Evolutionary conservation across 1,284 basidiomycete genomes (phyloP).

Genomic region (Malassezia cuniculi): DNA sequence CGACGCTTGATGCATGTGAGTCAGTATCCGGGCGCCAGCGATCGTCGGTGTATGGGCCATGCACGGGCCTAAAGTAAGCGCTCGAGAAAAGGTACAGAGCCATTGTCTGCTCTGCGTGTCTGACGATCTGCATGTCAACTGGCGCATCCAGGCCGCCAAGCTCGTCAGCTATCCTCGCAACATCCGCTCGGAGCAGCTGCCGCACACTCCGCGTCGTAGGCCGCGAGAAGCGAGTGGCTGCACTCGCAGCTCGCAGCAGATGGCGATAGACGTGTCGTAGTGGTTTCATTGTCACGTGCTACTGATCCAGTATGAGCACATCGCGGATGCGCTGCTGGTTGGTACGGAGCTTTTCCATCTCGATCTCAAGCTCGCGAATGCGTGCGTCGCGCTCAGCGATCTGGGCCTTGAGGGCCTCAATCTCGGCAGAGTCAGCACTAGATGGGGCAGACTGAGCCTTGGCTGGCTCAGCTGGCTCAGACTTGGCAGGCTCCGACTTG

Average conservation of each 20-base stretch:
- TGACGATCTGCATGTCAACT: no score
- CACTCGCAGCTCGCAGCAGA: slow-evolving; percentile 8
- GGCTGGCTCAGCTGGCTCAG: no score
- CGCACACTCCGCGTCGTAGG: slow-evolving; percentile 5
- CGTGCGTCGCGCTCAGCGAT: slow-evolving; percentile 25
- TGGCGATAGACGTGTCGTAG: slow-evolving; percentile 8
- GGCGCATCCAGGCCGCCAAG: no score
- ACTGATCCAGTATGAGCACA: slow-evolving; percentile 3
- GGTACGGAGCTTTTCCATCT: slow-evolving; percentile 29
- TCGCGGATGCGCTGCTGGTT: slow-evolving; percentile 14
- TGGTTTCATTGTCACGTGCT: no score
- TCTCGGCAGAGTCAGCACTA: slow-evolving; percentile 9
- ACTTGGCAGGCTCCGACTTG: no score
- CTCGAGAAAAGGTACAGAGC: slow-evolving; percentile 5
- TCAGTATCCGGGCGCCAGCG: neutral
- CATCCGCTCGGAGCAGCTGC: slow-evolving; percentile 11
- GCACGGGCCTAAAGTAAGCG: slow-evolving; percentile 2
- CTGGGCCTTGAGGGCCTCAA: slow-evolving; percentile 21
- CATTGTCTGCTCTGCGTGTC: slow-evolving; percentile 8
- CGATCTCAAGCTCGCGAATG: slow-evolving; percentile 34
- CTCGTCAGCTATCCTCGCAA: no score
- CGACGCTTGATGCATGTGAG: slow-evolving; percentile 6
- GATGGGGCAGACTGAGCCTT: no score
- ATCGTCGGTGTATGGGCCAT: neutral
- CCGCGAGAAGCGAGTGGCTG: slow-evolving; percentile 5